These are phyloP conservation scores for Naganishia vishniacii DNA, from an alignment of 768 basidiomycete genomes.

Conservation along the genomic window DNA sequence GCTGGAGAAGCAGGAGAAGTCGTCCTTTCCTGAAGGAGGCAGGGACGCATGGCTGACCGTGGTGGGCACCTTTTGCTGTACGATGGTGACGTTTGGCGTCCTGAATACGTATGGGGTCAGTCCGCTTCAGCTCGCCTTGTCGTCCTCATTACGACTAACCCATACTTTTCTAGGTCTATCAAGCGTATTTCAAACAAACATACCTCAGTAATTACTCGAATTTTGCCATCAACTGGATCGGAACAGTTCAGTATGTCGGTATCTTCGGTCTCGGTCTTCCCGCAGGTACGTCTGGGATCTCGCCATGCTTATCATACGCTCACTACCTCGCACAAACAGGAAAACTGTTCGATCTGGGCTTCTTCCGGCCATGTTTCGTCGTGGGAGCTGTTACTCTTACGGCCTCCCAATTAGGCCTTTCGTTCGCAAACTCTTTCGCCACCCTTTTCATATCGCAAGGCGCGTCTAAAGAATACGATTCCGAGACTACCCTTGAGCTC, in stretches of 20 bases:
- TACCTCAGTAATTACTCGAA: conserved; percentile 34
- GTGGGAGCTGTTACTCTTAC: conserved; percentile 33
- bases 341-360: conserved; percentile 47
- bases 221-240: conserved; percentile 49
- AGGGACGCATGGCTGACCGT: conserved; percentile 30
- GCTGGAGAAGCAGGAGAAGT: conserved; percentile 16
- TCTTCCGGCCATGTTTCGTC: conserved; percentile 34
- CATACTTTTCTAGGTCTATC: conserved; percentile 35
- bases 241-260: conserved; percentile 46
- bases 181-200: conserved; percentile 43
- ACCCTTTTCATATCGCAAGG: conserved; percentile 39
- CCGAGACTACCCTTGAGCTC: not conserved
- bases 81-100: conserved; percentile 37
- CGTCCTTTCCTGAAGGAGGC: conserved; percentile 29
- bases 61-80: conserved; percentile 20
- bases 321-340: conserved; percentile 35
- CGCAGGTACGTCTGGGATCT: not conserved
- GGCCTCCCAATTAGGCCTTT: conserved; percentile 37
- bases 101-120: conserved; percentile 48
- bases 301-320: not conserved
- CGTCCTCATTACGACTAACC: not conserved
- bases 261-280: conserved; percentile 39
- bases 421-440: conserved; percentile 35
- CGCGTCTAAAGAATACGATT: not conserved
- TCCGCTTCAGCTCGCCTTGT: not conserved